A percentile compares a stretch with the other conserved stretches of the same genome.
phyloP scores from a whole-genome alignment of 1,284 basidiomycete species.

The Stereum hirsutum region DNA sequence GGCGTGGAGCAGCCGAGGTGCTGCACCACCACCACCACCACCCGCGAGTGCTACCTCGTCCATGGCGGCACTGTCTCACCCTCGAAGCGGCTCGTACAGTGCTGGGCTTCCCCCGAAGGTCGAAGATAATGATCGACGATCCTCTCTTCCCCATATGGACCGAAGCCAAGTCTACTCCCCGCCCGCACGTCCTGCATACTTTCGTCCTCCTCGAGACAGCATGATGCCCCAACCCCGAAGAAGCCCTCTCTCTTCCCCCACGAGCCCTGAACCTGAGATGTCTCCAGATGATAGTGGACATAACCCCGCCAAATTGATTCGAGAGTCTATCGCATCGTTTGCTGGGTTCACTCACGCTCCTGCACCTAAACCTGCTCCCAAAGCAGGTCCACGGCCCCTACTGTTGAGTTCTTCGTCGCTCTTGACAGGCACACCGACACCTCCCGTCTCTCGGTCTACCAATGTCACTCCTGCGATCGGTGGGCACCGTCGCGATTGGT shows the following conservation, averaged over 20 bases:
- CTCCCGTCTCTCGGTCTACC: slow-evolving; percentile 24
- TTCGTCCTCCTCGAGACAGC: slow-evolving; percentile 49
- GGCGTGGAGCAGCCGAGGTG: slow-evolving; percentile 22
- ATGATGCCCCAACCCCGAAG: slow-evolving; percentile 29
- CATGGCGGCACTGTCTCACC: slow-evolving; percentile 4
- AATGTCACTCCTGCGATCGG: slow-evolving; percentile 22
- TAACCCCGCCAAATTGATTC: slow-evolving; percentile 23
- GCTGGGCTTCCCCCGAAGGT: slow-evolving; percentile 5
- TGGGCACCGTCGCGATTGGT: slow-evolving; percentile 29
- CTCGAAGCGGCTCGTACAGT: slow-evolving; percentile 2
- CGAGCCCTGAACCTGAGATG: slow-evolving; percentile 24
- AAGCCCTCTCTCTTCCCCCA: slow-evolving; percentile 25
- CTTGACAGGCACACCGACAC: slow-evolving; percentile 26
- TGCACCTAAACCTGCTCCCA: slow-evolving; percentile 21
- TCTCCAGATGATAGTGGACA: slow-evolving; percentile 10
- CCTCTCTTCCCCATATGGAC: slow-evolving; percentile 34
- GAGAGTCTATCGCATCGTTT: slow-evolving; percentile 34
- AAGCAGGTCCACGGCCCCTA: slow-evolving; percentile 45
- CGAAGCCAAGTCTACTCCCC: slow-evolving; percentile 35
- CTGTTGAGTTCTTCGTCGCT: slow-evolving; percentile 39
- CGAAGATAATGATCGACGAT: slow-evolving; percentile 20
- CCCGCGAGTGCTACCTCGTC: slow-evolving; percentile 3
- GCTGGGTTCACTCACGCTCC: slow-evolving; percentile 16
- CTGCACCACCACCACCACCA: slow-evolving; percentile 1
- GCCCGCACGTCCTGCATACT: slow-evolving; percentile 48